A percentile compares a stretch with the other conserved stretches of the same genome.
Conservation (phyloP, 768 basidiomycete genomes). For the Lepiota subincarnata region DNA sequence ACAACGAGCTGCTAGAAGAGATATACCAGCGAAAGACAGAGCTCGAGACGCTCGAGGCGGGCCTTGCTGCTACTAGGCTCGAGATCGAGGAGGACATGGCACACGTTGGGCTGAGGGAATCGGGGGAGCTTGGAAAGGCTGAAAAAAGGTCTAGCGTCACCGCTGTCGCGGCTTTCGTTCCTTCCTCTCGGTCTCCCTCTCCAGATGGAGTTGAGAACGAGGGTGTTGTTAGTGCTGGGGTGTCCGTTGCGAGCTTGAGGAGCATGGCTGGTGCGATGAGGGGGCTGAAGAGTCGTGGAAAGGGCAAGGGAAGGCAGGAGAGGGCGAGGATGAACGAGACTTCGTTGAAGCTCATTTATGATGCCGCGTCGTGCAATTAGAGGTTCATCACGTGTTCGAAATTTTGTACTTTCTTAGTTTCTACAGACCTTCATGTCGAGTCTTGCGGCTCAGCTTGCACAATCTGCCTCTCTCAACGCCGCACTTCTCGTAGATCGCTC, state of each 20-base stretch:
- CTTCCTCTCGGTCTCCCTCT: not conserved
- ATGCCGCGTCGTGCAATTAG: not conserved
- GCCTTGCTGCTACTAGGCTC: slow-evolving; percentile 27
- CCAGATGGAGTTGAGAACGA: slow-evolving; percentile 1
- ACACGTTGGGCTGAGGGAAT: slow-evolving; percentile 4
- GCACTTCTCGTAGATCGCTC: slow-evolving; percentile 62
- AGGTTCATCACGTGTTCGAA: slow-evolving; percentile 14
- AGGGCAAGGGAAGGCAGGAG: slow-evolving; percentile 10
- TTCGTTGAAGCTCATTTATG: not conserved
- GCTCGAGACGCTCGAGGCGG: slow-evolving; percentile 26
- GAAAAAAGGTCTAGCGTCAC: slow-evolving; percentile 1
- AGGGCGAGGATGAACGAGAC: slow-evolving; percentile 1
- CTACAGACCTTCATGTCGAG: slow-evolving; percentile 43
- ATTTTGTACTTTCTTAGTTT: slow-evolving; percentile 4
- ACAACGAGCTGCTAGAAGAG: slow-evolving; percentile 32
- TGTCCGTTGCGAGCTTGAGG: not conserved
- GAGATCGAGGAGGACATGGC: slow-evolving; percentile 28
- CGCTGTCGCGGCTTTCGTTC: slow-evolving; percentile 2
- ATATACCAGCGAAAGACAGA: slow-evolving; percentile 32
- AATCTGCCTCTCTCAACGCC: slow-evolving; percentile 75
- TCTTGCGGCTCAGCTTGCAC: slow-evolving; percentile 78
- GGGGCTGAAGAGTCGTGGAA: slow-evolving; percentile 4
- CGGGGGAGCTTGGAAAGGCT: not conserved
- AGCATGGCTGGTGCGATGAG: not conserved
- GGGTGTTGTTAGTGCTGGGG: not conserved